phyloP scores from a whole-genome alignment of 2,329 filamentous ascomycete genomes.

The Lanzia echinophila region DNA sequence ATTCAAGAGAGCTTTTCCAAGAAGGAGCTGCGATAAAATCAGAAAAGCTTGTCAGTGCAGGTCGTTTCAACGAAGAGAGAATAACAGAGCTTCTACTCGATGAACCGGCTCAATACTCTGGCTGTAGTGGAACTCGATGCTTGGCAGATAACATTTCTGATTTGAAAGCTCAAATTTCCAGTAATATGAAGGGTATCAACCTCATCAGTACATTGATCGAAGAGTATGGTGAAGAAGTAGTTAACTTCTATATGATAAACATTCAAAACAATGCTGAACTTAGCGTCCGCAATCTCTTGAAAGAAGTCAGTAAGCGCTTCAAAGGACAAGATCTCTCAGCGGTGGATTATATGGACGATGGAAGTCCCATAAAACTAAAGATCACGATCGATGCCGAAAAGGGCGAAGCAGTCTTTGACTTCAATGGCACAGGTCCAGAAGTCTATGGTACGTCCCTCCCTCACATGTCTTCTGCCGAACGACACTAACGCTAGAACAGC shows the following conservation, averaged over 20 bases:
- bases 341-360: constrained; percentile 82
- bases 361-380: constrained; percentile 67
- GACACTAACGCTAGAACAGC: background rate
- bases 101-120: constrained; percentile 67
- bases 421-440: constrained; percentile 71
- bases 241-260: constrained; percentile 76
- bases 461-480: background rate
- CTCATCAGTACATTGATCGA: constrained; percentile 68
- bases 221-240: constrained; percentile 70
- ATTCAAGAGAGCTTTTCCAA: constrained; percentile 58
- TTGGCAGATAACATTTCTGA: constrained; percentile 80
- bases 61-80: constrained; percentile 70
- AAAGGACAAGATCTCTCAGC: constrained; percentile 65
- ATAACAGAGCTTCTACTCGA: constrained; percentile 65
- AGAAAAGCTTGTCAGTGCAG: constrained; percentile 67
- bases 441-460: constrained; percentile 52
- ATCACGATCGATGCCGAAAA: constrained; percentile 68
- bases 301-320: constrained; percentile 62
- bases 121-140: constrained; percentile 72
- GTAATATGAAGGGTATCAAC: constrained; percentile 79
- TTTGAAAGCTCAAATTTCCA: constrained; percentile 78
- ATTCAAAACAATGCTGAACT: constrained; percentile 77
- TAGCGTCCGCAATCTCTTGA: constrained; percentile 67
- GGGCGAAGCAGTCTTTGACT: constrained; percentile 73
- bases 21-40: constrained; percentile 59